Conservation (phyloP, 805 yeast species). For the Myxozyma monticola region DNA sequence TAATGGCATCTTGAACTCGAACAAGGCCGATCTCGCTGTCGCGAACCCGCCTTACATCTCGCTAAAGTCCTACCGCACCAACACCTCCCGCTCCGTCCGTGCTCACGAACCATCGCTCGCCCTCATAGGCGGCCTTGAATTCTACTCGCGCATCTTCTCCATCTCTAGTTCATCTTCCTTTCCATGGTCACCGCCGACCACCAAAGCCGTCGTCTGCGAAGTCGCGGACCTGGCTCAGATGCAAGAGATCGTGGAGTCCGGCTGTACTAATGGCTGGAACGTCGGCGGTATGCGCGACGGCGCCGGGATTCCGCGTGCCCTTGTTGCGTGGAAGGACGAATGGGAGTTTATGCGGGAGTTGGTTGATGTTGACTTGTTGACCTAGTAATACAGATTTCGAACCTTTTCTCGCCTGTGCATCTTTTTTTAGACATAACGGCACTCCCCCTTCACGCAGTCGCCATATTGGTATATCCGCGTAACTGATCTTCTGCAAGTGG, state of each 20-base stretch:
- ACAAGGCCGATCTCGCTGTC: conserved; percentile 53
- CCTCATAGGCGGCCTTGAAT: conserved; percentile 72
- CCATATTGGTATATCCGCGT: conserved; percentile 13
- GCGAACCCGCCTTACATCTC: conserved; percentile 95
- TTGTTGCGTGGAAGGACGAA: conserved; percentile 15
- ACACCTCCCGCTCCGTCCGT: conserved; percentile 63
- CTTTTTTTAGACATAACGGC: background rate
- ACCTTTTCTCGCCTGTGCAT: background rate
- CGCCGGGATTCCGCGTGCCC: conserved; percentile 35
- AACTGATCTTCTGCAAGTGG: conserved; percentile 26
- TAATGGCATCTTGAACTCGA: background rate
- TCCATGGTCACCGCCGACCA: conserved; percentile 43
- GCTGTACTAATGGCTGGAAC: conserved; percentile 46
- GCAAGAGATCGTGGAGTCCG: conserved; percentile 38
- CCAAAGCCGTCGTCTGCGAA: conserved; percentile 71
- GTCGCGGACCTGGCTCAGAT: conserved; percentile 67
- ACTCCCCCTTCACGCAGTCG: conserved; percentile 29
- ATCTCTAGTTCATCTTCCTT: no score
- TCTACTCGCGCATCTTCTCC: conserved; percentile 57
- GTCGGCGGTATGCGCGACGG: conserved; percentile 53
- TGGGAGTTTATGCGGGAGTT: conserved; percentile 21
- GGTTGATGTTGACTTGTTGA: background rate
- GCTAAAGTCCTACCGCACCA: conserved; percentile 42
- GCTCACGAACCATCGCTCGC: conserved; percentile 76
- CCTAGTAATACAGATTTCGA: background rate